Evolutionary conservation across 805 yeast species (phyloP).

Genomic region (Ogataea nakhonphanomensis): DNA sequence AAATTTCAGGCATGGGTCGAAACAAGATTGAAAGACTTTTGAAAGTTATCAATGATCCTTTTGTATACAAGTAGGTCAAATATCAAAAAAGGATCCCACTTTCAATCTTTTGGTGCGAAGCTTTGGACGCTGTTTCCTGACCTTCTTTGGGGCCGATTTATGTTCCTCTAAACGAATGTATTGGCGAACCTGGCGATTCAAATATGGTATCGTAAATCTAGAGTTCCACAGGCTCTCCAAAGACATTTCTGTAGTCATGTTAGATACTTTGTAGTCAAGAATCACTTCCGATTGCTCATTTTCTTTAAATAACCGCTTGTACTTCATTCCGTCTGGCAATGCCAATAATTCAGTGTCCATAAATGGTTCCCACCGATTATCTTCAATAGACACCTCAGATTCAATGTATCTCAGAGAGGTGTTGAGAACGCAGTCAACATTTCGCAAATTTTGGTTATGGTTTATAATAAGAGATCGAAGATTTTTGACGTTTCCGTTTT

Average conservation of each 20-base stretch:
- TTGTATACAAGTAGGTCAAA: constrained; percentile 39
- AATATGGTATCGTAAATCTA: constrained; percentile 3
- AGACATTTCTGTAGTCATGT: neutral
- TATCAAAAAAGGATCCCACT: constrained; percentile 20
- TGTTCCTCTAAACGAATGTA: neutral
- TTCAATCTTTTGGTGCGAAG: constrained; percentile 10
- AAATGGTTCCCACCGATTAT: neutral
- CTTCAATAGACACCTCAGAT: neutral
- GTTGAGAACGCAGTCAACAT: constrained; percentile 8
- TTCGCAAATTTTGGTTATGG: constrained; percentile 9
- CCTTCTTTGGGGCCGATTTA: neutral
- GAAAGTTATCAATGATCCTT: constrained; percentile 45
- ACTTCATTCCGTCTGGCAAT: constrained; percentile 6
- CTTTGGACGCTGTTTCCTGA: constrained; percentile 6
- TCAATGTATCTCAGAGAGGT: constrained; percentile 1
- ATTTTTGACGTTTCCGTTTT: constrained; percentile 23
- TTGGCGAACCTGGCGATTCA: neutral
- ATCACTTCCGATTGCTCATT: constrained; percentile 1
- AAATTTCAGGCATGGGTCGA: constrained; percentile 48
- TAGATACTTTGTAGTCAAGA: constrained; percentile 12
- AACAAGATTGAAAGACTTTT: constrained; percentile 41
- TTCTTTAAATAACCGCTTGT: neutral
- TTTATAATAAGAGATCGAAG: constrained; percentile 19
- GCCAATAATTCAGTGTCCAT: neutral
- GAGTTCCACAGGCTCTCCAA: constrained; percentile 8